Evolutionary conservation across 805 yeast genomes (phyloP), one percentile per base, ranked within the genome.

Genomic region (Saccharomyces mikatae): DNA sequence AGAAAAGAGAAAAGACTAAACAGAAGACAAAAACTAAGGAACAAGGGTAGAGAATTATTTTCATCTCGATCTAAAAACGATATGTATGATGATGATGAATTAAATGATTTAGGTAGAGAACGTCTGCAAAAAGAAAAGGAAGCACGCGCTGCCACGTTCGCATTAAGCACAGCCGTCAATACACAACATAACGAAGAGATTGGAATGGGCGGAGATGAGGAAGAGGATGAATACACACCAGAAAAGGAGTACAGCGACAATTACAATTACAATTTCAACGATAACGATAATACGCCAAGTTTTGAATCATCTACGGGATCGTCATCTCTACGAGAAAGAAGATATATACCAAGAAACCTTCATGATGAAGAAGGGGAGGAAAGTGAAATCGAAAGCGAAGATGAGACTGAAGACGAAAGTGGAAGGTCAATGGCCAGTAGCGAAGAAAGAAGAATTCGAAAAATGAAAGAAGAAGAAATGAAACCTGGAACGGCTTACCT

Each of bases 401-500:
- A 52, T 30, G 32, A 44, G 8, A 26, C 24, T 6, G 27, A 28
- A 22, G n/a, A 24, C 13, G 24, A 29, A 17, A 48, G 44, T 44
- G 56, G 47, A 49, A 48, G 48, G 27, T 54, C 58, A 10, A 53
- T 22, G 41, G 52, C 57, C 27, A 57, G 60, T 29, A 36, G 53
- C 56, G 54, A 57, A 52, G 56, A 58, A 49, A 56, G 60, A 57
- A 50, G 60, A 52, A 36, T 47, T 55, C 54, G 56, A 66, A 55
- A 68, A 62, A 36, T 61, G 41, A 27, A 56, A 30, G 57, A 60
- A 46, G 72, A 63, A 51, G 70, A 67, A 60, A 67, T 58, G 49
- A 68, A 56, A 26, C 67, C 67, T 26, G 58, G 59, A 0, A 68
- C 72, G 36, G 85, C 83, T 0, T 86, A 80, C 67, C 81, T 80